phyloP scores from a whole-genome alignment of 164 flowering plant species.

The Umbellularia californica region DNA sequence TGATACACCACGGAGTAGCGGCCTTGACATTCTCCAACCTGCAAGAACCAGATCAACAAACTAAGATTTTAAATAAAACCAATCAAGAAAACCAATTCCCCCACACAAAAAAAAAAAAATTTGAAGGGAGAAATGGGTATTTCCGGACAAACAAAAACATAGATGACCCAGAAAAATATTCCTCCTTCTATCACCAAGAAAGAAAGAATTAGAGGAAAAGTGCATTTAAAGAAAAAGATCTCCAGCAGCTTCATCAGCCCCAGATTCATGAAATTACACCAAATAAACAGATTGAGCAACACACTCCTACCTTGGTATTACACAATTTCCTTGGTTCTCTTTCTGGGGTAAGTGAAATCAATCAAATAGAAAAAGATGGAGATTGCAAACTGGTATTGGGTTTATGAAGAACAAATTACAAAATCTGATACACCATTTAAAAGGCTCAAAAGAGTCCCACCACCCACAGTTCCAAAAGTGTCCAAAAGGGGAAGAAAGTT shows the following conservation, averaged over 20 bases:
- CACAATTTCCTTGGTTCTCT: too few species aligned
- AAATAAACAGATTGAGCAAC: background rate
- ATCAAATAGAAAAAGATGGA: background rate
- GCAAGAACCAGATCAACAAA: conserved; percentile 1
- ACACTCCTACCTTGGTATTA: background rate
- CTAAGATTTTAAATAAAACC: background rate
- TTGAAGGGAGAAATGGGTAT: background rate
- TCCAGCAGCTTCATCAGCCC: conserved; percentile 1
- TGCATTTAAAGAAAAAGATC: conserved; percentile 5
- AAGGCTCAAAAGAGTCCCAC: background rate
- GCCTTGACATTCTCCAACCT: conserved; percentile 63
- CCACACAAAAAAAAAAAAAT: too few species aligned
- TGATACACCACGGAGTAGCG: conserved; percentile 56
- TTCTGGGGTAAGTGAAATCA: too few species aligned
- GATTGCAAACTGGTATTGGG: background rate
- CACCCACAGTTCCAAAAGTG: background rate
- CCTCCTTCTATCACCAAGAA: background rate
- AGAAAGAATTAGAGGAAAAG: background rate
- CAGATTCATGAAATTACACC: conserved; percentile 19
- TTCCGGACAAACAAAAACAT: background rate
- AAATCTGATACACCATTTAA: background rate
- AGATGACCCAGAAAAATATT: background rate
- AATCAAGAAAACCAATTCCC: background rate
- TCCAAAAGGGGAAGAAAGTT: background rate
- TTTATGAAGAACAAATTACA: background rate